These are phyloP conservation scores for Oryza brachyantha DNA, from an alignment of 176 grass and related monocot species.

Conservation along the genomic window DNA sequence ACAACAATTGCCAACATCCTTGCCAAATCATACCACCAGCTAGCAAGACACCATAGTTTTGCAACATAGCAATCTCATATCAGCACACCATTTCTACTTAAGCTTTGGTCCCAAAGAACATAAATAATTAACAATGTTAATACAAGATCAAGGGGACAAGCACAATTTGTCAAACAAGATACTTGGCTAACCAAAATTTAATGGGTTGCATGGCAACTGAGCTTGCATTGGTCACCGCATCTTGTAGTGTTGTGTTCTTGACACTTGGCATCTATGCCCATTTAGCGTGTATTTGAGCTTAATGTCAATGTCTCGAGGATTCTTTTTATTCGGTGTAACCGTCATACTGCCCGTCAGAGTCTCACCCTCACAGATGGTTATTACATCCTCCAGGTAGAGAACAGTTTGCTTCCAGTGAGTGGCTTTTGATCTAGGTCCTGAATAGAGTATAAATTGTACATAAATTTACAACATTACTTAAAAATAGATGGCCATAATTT, in stretches of 20 bases:
- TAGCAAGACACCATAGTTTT: conserved; percentile 3
- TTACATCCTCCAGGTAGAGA: conserved; percentile 85
- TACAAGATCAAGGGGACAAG: not conserved
- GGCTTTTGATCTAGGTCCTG: conserved; percentile 90
- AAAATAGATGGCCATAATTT: not conserved
- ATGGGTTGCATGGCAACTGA: not conserved
- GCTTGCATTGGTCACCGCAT: conserved; percentile 58
- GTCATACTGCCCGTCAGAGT: conserved; percentile 70
- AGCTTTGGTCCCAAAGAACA: conserved; percentile 13
- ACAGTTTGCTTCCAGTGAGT: conserved; percentile 99
- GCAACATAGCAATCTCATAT: not conserved
- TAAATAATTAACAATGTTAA: not conserved
- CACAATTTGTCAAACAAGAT: conserved; percentile 18
- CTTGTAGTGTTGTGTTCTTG: conserved; percentile 88
- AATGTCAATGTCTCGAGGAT: conserved; percentile 87
- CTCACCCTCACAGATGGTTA: conserved; percentile 82
- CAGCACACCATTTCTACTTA: conserved; percentile 19
- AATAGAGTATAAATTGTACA: not conserved
- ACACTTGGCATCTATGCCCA: conserved; percentile 57
- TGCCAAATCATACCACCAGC: conserved; percentile 7
- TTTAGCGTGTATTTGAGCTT: conserved; percentile 77
- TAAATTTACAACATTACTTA: not conserved
- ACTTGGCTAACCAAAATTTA: conserved; percentile 9
- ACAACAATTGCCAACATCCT: conserved; percentile 15
- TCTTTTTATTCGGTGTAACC: conserved; percentile 74